These are phyloP conservation scores for Solanum sitiens DNA, from an alignment of 257 asterid genomes.

Conservation along the genomic window DNA sequence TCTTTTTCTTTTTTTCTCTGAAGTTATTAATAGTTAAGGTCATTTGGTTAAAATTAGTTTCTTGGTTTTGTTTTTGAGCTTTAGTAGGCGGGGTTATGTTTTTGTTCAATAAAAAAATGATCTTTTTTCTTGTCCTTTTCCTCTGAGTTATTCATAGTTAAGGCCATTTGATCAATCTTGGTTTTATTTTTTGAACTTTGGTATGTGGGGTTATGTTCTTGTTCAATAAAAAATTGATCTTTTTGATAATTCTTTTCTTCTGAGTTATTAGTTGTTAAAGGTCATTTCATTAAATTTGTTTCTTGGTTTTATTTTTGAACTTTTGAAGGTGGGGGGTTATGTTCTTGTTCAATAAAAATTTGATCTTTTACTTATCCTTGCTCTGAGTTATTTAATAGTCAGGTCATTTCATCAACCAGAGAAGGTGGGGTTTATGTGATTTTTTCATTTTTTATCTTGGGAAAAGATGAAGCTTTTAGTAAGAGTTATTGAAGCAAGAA, in stretches of 20 bases:
- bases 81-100: not conserved
- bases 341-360: not conserved
- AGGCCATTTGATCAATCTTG: not conserved
- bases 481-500: slow-evolving; percentile 79
- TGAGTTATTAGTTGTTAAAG: not conserved
- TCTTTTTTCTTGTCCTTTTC: not conserved
- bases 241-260: not conserved
- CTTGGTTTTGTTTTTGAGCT: not conserved
- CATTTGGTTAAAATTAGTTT: not conserved
- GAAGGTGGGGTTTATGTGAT: not conserved
- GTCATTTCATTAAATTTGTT: not conserved
- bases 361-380: not conserved
- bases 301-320: not conserved
- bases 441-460: not conserved
- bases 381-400: not conserved
- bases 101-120: not conserved
- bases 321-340: not conserved
- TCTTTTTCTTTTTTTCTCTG: not conserved
- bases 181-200: not conserved
- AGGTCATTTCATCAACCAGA: not conserved
- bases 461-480: slow-evolving; percentile 69
- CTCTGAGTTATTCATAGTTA: not conserved
- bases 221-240: not conserved
- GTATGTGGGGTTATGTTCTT: not conserved
- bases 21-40: not conserved